Evolutionary conservation across 2,329 filamentous ascomycete genomes (phyloP).

Genomic region (Penicillium olsonii): DNA sequence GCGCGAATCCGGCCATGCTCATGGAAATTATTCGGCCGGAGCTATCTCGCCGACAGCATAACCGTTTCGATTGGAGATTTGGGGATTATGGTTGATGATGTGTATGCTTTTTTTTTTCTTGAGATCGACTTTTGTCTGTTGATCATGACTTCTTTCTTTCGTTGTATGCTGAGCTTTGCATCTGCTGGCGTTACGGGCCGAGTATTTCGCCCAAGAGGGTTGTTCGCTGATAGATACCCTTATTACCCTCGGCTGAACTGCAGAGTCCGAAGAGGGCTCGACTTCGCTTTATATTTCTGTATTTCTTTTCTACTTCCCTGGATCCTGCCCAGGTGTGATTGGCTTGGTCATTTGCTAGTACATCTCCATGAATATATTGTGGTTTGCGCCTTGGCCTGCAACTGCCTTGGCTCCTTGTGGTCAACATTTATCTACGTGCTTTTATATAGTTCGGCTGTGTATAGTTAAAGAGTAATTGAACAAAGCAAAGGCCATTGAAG

Average conservation of each 20-base stretch:
- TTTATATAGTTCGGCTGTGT: no score
- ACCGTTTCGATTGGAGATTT: not conserved
- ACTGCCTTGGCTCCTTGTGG: no score
- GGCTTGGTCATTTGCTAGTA: no score
- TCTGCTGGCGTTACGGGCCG: slow-evolving; percentile 8
- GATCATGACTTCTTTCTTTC: not conserved
- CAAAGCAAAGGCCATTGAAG: no score
- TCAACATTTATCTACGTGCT: no score
- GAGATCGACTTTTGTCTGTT: not conserved
- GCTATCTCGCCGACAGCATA: not conserved
- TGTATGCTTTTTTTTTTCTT: slow-evolving; percentile 4
- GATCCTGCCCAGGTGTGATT: no score
- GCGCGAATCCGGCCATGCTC: not conserved
- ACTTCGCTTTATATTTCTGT: not conserved
- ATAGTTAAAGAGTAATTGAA: no score
- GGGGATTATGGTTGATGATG: slow-evolving; percentile 3
- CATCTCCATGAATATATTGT: no score
- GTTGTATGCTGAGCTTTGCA: slow-evolving; percentile 11
- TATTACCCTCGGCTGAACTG: slow-evolving; percentile 1
- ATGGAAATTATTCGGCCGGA: not conserved
- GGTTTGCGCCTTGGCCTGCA: no score
- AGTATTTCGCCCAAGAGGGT: not conserved
- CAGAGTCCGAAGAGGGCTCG: not conserved
- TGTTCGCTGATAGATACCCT: slow-evolving; percentile 12
- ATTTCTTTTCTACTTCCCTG: no score